Evolutionary conservation across 495 filamentous ascomycete genomes (phyloP).

Genomic region (Talaromyces wortmannii): DNA sequence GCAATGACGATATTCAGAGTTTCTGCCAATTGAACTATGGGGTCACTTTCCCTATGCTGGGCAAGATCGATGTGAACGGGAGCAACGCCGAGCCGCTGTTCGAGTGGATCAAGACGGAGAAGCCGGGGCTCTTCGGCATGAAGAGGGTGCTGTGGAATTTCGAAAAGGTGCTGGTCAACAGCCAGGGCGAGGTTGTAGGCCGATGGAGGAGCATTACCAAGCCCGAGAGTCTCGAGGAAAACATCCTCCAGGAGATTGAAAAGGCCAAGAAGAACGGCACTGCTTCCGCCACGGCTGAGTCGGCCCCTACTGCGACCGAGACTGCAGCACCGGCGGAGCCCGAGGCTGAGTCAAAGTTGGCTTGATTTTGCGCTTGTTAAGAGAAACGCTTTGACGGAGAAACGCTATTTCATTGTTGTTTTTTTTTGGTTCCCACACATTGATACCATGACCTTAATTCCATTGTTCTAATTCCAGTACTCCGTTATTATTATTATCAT

Average conservation of each 20-base stretch:
- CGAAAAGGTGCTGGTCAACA: constrained; percentile 92
- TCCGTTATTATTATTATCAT: background rate
- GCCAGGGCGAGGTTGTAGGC: constrained; percentile 73
- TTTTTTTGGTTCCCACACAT: background rate
- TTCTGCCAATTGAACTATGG: constrained; percentile 97
- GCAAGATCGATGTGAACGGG: constrained; percentile 92
- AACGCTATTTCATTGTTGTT: background rate
- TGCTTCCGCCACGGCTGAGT: constrained; percentile 8
- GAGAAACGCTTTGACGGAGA: background rate
- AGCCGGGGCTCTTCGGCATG: constrained; percentile 76
- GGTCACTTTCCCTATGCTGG: constrained; percentile 84
- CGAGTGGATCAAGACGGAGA: constrained; percentile 81
- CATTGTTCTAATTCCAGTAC: background rate
- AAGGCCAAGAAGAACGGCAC: constrained; percentile 30
- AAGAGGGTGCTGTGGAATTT: constrained; percentile 96
- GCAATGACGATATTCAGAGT: constrained; percentile 81
- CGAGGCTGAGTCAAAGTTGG: constrained; percentile 3
- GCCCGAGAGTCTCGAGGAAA: constrained; percentile 68
- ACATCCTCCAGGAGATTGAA: constrained; percentile 69
- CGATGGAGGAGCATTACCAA: constrained; percentile 82
- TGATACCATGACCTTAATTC: constrained; percentile 7
- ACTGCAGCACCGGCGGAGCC: constrained; percentile 5
- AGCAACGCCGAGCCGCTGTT: constrained; percentile 71
- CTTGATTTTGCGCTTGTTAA: background rate
- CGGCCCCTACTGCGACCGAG: constrained; percentile 1